These are phyloP conservation scores for Middelhovenomyces tepae DNA, from an alignment of 805 yeast genomes.

Conservation along the genomic window DNA sequence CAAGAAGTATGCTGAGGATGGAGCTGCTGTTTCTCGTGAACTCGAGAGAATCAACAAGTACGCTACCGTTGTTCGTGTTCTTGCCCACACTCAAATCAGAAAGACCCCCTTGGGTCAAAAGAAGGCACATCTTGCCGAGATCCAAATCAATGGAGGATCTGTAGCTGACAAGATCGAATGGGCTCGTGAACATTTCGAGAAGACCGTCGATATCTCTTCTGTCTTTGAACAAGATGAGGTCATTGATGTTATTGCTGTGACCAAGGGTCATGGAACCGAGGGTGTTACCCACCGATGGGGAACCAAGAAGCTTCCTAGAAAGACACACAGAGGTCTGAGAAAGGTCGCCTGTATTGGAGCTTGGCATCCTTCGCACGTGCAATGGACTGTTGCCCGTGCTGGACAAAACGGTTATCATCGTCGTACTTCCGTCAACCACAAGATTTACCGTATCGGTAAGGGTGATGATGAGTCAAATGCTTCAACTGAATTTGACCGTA, in stretches of 20 bases:
- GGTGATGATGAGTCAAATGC: constrained; percentile 91
- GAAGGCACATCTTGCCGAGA: constrained; percentile 99
- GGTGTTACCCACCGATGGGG: constrained; percentile 99
- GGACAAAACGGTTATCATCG: constrained; percentile 99
- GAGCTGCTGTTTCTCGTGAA: constrained; percentile 85
- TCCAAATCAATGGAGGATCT: constrained; percentile 99
- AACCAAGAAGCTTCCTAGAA: constrained; percentile 99
- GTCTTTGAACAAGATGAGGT: constrained; percentile 98
- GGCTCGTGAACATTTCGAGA: constrained; percentile 99
- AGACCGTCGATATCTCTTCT: constrained; percentile 90
- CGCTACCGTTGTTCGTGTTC: constrained; percentile 97
- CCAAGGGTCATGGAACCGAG: constrained; percentile 99
- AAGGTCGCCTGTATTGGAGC: constrained; percentile 99
- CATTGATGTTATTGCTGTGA: constrained; percentile 97
- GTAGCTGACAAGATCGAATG: constrained; percentile 94
- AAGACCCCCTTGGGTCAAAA: constrained; percentile 98
- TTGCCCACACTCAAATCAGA: constrained; percentile 99
- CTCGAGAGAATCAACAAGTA: constrained; percentile 97
- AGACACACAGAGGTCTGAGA: constrained; percentile 99
- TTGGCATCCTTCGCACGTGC: constrained; percentile 99
- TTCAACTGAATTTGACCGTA: constrained; percentile 97
- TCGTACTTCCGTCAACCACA: constrained; percentile 99
- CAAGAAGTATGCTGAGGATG: constrained; percentile 91
- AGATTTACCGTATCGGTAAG: constrained; percentile 98
- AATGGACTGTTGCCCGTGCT: constrained; percentile 99